Evolutionary conservation across 306 rosid genomes (phyloP), one percentile per base, ranked within the genome.

Genomic region (Adenanthera pavonina): DNA sequence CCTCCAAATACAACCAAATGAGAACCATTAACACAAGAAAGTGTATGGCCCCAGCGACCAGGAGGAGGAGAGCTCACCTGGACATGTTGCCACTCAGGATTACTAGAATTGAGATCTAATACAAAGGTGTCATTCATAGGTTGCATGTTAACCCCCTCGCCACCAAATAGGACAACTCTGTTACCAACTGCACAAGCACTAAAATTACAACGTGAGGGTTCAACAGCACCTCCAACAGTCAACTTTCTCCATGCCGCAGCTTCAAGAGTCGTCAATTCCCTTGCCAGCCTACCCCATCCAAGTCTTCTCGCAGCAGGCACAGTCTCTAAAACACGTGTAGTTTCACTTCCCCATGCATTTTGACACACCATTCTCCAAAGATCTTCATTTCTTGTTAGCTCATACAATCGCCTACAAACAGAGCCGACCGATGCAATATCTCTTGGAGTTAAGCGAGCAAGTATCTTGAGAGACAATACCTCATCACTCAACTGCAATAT

Each of bases 1-100:
- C 99, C 99, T 84, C 99, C 99, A 85, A 96, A 96, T 60, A 96
- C 97, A 86, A 96, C 99, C 81, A 96, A 89, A 78, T 83, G 89
- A 60, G 99, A 96, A 65, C 98, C 99, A 84, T 95, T 93, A 59
- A 96, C 93, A 85, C 99, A 96, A 67, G 99, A 89, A 82, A 96
- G 93, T 68, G 99, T 96, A 81, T 96, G 99, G 67, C 98, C 98
- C 98, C 99, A 96, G 35, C 99, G 95, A 73, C 99, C 99, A 36
- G 97, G 99, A 59, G 99, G 99, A 78, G 99, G 99, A 60, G 99
- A 96, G 87, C 97, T 93, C 82, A 96, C 99, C 74, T 93, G 98
- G 72, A 96, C 97, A 61, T 92, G 97, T 80, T 93, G 94, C 99
- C 99, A 96, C 84, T 93, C 99, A 0, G 99, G 99, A 75, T 90